Base-by-base conservation (phyloP, 495 filamentous ascomycete species). In the Podospora anserina region DNA sequence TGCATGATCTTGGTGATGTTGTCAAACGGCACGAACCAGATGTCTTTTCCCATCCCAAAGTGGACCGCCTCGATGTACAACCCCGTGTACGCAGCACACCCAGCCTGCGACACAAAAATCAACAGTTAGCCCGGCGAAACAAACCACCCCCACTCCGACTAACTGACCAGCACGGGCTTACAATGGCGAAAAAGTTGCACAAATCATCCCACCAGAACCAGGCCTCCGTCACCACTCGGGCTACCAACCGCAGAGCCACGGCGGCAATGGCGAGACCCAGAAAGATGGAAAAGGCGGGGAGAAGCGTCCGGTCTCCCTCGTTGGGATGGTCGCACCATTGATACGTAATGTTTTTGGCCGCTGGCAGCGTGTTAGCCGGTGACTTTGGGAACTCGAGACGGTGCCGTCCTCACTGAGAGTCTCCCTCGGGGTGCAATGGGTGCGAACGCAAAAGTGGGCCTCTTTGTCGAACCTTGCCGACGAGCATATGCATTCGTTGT, bases 21-120 rank as follows among this genome's bases (percentile, higher is more conserved):
- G n/a, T 81, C 71, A 30, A 78, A 79, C 1, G 81, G 77, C 20
- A 86, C 71, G 13, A 78, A 76, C 82, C 82, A 86, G 34, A 84
- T 79, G 67, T 86, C 82, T 53, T 68, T 78, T 1, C 83, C 81
- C 13, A 82, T 70, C 7, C 84, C 83, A 53, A 73, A 64, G 26
- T 78, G 61, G n/a, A 78, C 78, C 72, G 79, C 78, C 81, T 59
- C 20, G 58, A 74, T 53, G 27, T 69, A 70, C 27, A 75, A 19
- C 16, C n/a, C 61, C 0, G 69, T 69, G 44, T 70, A 72, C n/a
- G 56, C 16, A 2, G 74, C 61, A 56, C 69, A 68, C n/a, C 69
- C 69, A 11, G 57, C 70, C 39, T 49, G 39, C 13, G 9, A 23
- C 23, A 23, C 23, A 23, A 3, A 59, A 78, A 70, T 34, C 61